Percentiles rank a stretch among this genome's conserved stretches.
phyloP scores from a whole-genome alignment of 2,329 filamentous ascomycete genomes.

The Rhynchosporium agropyri region DNA sequence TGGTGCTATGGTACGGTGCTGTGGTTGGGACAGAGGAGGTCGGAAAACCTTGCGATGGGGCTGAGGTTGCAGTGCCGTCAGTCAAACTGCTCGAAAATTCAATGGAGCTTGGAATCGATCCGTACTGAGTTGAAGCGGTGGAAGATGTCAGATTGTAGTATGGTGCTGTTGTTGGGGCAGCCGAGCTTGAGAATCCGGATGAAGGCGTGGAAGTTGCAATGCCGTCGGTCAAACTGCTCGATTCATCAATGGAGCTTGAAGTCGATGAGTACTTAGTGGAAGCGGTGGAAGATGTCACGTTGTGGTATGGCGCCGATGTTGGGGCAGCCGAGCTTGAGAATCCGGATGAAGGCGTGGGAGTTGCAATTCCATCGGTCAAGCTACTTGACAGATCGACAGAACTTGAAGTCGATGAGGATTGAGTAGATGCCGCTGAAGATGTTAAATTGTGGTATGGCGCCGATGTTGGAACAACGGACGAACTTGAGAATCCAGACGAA shows the following conservation, averaged over 20 bases:
- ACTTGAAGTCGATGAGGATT: background rate
- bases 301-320: constrained; percentile 20
- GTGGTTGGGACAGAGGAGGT: constrained; percentile 13
- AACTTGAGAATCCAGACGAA: background rate
- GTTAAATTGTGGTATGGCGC: constrained; percentile 11
- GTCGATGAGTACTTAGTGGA: constrained; percentile 3
- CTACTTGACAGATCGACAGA: background rate
- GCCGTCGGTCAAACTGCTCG: background rate
- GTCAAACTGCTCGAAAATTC: constrained; percentile 5
- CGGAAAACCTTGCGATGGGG: background rate
- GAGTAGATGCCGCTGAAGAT: background rate
- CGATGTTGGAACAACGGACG: background rate
- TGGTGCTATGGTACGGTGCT: constrained; percentile 20
- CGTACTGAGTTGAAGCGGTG: background rate
- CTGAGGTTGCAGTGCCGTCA: background rate
- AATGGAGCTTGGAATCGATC: background rate
- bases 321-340: constrained; percentile 8
- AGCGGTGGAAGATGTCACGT: background rate
- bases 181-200: background rate
- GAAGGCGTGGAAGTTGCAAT: constrained; percentile 7
- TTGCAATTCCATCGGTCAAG: constrained; percentile 3
- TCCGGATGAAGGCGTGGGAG: background rate
- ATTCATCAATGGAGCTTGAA: background rate
- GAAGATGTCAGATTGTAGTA: constrained; percentile 8
- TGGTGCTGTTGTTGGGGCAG: constrained; percentile 5